Evolutionary conservation across 495 filamentous ascomycete genomes (phyloP).

Genomic region (Hypoxylon subgilvum): DNA sequence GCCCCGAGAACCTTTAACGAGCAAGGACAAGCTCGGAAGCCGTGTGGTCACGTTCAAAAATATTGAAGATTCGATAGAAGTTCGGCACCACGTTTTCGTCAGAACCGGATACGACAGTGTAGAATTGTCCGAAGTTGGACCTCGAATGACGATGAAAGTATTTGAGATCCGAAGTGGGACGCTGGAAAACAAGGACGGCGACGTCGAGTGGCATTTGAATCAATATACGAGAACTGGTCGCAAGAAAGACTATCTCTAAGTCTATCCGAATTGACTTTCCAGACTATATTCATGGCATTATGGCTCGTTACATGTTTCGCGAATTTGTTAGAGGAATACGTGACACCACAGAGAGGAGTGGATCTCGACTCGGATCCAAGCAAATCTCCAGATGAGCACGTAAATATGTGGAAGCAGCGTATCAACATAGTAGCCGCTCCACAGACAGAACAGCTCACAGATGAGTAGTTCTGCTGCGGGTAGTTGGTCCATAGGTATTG

Average conservation of each 20-base stretch:
- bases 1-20: conserved; percentile 74
- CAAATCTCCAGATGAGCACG: conserved; percentile 26
- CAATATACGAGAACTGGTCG: conserved; percentile 90
- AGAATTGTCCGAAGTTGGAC: conserved; percentile 92
- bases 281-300: neutral
- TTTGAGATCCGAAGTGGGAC: conserved; percentile 96
- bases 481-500: conserved; percentile 5
- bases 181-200: conserved; percentile 92
- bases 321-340: conserved; percentile 12
- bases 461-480: conserved; percentile 8
- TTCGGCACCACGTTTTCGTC: conserved; percentile 59
- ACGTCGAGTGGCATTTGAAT: conserved; percentile 92
- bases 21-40: conserved; percentile 75
- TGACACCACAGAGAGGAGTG: conserved; percentile 21
- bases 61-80: conserved; percentile 89
- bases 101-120: conserved; percentile 72
- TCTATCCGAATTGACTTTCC: neutral
- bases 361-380: conserved; percentile 16
- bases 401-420: conserved; percentile 16
- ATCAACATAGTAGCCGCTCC: conserved; percentile 15
- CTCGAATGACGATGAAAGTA: conserved; percentile 92
- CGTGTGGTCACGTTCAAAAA: conserved; percentile 94
- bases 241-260: conserved; percentile 91
- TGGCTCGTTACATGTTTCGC: neutral
- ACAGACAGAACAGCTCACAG: conserved; percentile 6